Evolutionary conservation across 805 yeast species (phyloP), one percentile per base, ranked within the genome.

Genomic region (Spencermartinsiella europaea): DNA sequence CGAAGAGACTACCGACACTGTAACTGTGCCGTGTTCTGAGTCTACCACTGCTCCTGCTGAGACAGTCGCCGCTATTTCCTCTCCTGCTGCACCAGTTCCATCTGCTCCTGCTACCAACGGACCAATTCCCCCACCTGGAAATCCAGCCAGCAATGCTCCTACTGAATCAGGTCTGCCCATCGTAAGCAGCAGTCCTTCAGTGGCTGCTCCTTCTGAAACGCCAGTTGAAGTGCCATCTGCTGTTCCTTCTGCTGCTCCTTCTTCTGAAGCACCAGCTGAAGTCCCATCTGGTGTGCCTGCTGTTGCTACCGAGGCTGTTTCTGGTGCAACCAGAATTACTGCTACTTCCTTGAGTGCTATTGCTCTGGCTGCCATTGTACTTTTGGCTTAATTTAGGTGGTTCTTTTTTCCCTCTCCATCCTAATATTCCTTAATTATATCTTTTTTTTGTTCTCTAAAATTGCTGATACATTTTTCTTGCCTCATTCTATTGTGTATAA

Each of bases 1-100:
- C 25, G 39, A 31, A 31, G 44, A 20, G 14, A 27, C 37, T 36
- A 34, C 51, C 25, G 8, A 34, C 35, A 20, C 36, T 40, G 42
- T 46, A n/a, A 22, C 47, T 38, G 44, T 21, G 5, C 21, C 36
- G 3, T 21, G 40, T 22, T 14, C 41, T 39, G 42, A 20, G 16
- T 12, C 16, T 5, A 35, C 44, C 14, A 7, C 35, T 15, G 34
- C 42, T 31, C 14, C 46, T 10, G 34, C 39, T 12, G 21, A 35
- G 15, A 5, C 44, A 12, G 31, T 20, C 21, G 31, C 45, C 15
- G 38, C 47, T 16, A 27, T 40, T 12, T n/a, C 44, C 21, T 21
- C 20, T 16, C 15, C 37, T 12, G 48, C 31, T 21, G 38, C 33
- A 12, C 15, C 38, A n/a, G 20, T 31, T 22, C 7, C 28, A n/a